Percentiles rank a stretch among this genome's conserved stretches.
These are phyloP conservation scores for Proliferodiscus dingleyae DNA, from an alignment of 2,329 filamentous ascomycete species.

Conservation along the genomic window DNA sequence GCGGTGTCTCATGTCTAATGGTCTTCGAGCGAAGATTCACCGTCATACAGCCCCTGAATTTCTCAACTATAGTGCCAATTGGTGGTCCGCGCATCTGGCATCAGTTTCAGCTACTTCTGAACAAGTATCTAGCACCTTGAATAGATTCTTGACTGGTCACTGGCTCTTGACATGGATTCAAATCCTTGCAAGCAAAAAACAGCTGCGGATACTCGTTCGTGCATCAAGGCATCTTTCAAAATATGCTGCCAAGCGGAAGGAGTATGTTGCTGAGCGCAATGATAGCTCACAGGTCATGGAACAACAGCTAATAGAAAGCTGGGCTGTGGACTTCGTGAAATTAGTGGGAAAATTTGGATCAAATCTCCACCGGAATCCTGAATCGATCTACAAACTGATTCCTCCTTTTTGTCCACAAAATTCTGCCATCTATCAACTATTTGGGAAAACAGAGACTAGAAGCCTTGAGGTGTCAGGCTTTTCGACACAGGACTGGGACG, in stretches of 20 bases:
- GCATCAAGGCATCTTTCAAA: neutral
- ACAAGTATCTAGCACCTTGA: neutral
- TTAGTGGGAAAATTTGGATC: slow-evolving; percentile 11
- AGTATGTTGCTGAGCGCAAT: neutral
- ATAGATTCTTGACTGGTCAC: slow-evolving; percentile 1
- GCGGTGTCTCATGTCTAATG: neutral
- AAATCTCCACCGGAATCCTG: slow-evolving; percentile 2
- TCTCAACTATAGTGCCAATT: slow-evolving; percentile 19
- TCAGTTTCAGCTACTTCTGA: neutral
- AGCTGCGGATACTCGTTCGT: neutral
- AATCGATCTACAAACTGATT: slow-evolving; percentile 9
- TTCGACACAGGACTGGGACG: neutral
- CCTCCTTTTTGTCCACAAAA: slow-evolving; percentile 12
- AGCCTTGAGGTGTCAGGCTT: neutral
- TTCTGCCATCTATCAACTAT: slow-evolving; percentile 2
- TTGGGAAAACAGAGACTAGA: neutral
- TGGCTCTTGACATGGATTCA: slow-evolving; percentile 33
- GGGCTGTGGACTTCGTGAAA: slow-evolving; percentile 9
- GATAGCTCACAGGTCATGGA: neutral
- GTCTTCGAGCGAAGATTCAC: neutral
- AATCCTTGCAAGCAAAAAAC: slow-evolving; percentile 18
- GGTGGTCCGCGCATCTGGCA: slow-evolving; percentile 24
- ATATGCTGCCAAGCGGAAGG: neutral
- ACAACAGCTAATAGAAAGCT: slow-evolving; percentile 1
- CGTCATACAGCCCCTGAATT: slow-evolving; percentile 4